Evolutionary conservation across 1,284 basidiomycete species (phyloP).

Genomic region (Takashimella tepidaria): DNA sequence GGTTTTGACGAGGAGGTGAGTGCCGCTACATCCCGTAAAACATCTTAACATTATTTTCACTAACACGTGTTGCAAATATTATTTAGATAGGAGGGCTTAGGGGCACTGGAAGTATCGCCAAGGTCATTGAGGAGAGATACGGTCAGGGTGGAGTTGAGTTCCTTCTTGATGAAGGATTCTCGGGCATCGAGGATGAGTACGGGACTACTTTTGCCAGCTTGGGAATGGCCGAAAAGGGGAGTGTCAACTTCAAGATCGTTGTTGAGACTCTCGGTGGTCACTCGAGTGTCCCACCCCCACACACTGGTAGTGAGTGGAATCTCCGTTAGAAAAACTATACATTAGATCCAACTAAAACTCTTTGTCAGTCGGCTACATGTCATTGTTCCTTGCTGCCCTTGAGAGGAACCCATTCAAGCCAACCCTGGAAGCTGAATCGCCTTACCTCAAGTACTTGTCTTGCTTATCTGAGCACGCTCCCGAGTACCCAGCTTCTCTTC

Average conservation of each 20-base stretch:
- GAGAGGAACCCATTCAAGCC: slow-evolving; percentile 45
- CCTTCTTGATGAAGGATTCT: slow-evolving; percentile 51
- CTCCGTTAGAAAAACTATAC: background rate
- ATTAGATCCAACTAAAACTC: background rate
- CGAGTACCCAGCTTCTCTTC: slow-evolving; percentile 40
- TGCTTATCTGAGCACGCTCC: slow-evolving; percentile 51
- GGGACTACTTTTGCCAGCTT: slow-evolving; percentile 44
- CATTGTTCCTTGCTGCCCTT: slow-evolving; percentile 39
- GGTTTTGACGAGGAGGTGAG: slow-evolving; percentile 55
- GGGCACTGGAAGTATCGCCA: slow-evolving; percentile 42
- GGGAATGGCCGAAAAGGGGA: slow-evolving; percentile 52
- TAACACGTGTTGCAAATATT: too few species aligned
- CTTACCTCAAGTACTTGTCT: slow-evolving; percentile 49
- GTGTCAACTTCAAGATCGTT: slow-evolving; percentile 34
- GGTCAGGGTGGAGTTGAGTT: slow-evolving; percentile 47
- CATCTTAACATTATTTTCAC: too few species aligned
- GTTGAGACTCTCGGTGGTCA: slow-evolving; percentile 47
- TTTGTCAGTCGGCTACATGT: slow-evolving; percentile 43
- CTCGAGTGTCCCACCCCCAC: slow-evolving; percentile 44
- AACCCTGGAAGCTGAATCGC: slow-evolving; percentile 38
- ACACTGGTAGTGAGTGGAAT: slow-evolving; percentile 45
- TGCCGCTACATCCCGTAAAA: too few species aligned
- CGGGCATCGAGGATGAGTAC: slow-evolving; percentile 42
- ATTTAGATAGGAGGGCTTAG: slow-evolving; percentile 42
- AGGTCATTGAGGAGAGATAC: slow-evolving; percentile 42